A percentile compares a stretch with the other conserved stretches of the same genome.
These are phyloP conservation scores for Epichloe gansuensis DNA, from an alignment of 2,329 filamentous ascomycete species.

Conservation along the genomic window DNA sequence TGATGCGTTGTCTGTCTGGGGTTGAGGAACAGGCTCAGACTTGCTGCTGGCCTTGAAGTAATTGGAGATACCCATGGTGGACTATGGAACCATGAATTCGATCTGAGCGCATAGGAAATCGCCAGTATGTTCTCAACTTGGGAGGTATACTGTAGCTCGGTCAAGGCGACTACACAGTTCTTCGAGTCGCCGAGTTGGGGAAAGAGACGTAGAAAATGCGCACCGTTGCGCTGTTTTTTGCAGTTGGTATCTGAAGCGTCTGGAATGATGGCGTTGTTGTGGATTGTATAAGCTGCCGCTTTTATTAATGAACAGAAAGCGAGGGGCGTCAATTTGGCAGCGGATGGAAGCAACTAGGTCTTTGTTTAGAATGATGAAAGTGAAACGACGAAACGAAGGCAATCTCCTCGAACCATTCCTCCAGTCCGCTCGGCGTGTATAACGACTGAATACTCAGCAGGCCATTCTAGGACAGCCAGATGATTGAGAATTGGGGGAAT, in stretches of 20 bases:
- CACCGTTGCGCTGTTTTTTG: too few relatives aligned
- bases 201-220: too few relatives aligned
- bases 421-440: not conserved
- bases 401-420: not conserved
- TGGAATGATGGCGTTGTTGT: not conserved
- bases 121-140: too few relatives aligned
- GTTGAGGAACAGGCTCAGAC: slow-evolving; percentile 7
- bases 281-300: not conserved
- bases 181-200: not conserved
- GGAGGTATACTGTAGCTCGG: too few relatives aligned
- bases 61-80: slow-evolving; percentile 45
- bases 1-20: slow-evolving; percentile 10
- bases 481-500: not conserved
- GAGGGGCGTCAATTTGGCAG: not conserved
- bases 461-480: not conserved
- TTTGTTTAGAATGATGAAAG: not conserved
- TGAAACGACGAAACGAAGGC: not conserved
- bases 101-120: not conserved
- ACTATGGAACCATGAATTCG: not conserved
- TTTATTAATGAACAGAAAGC: not conserved
- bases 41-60: slow-evolving; percentile 44
- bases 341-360: not conserved
- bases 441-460: not conserved
- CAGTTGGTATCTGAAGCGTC: too few relatives aligned
- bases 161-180: not conserved